Evolutionary conservation across 2,329 filamentous ascomycete genomes (phyloP).

Genomic region (Trichophyton benhamiae): DNA sequence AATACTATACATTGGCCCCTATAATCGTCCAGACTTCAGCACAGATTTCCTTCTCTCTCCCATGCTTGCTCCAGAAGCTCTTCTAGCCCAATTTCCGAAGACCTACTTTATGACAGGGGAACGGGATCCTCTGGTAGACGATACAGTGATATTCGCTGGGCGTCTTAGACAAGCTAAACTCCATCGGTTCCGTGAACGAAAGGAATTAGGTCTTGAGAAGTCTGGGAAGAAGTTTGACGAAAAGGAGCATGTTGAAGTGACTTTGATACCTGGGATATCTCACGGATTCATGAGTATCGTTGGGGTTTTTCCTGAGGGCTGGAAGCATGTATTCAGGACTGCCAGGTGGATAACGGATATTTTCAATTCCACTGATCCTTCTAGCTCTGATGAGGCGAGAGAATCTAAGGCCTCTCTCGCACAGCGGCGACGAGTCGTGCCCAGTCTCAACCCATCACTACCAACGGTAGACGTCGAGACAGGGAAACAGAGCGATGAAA

Average conservation of each 20-base stretch:
- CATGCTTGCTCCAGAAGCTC: conserved; percentile 70
- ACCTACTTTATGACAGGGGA: conserved; percentile 91
- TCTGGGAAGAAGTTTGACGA: conserved; percentile 52
- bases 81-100: conserved; percentile 81
- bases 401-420: conserved; percentile 12
- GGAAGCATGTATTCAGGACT: conserved; percentile 71
- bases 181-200: conserved; percentile 42
- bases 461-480: not conserved
- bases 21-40: conserved; percentile 83
- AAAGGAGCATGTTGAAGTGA: conserved; percentile 66
- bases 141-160: conserved; percentile 92
- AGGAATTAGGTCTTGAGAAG: conserved; percentile 45
- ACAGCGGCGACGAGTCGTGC: conserved; percentile 5
- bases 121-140: conserved; percentile 86
- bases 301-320: conserved; percentile 73
- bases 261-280: conserved; percentile 73
- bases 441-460: not conserved
- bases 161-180: conserved; percentile 67
- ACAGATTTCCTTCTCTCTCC: conserved; percentile 86
- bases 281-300: conserved; percentile 94
- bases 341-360: conserved; percentile 71
- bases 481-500: not conserved
- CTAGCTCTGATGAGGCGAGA: conserved; percentile 23
- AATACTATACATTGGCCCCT: conserved; percentile 87
- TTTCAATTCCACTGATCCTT: conserved; percentile 46